Conservation (phyloP, 139 green algal genomes). For the Chlamydomonas asymmetrica region DNA sequence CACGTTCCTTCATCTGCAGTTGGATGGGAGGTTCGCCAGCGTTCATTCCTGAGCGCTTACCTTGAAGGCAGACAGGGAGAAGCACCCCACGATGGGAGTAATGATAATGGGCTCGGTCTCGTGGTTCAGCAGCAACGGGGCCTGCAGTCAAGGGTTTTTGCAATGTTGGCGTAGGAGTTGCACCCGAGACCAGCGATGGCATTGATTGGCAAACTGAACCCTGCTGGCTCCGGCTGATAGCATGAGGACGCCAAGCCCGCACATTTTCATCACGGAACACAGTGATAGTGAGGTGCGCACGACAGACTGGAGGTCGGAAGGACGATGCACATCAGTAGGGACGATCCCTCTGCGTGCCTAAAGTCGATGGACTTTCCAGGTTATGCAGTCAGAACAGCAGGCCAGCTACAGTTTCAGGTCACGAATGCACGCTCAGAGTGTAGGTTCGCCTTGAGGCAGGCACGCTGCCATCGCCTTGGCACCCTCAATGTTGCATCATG, state of each 20-base stretch:
- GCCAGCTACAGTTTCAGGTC: too few relatives aligned
- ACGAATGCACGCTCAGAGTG: background rate
- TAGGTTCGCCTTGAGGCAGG: background rate
- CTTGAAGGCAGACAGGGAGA: conserved; percentile 34
- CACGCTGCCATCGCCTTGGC: background rate
- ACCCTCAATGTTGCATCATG: too few relatives aligned
- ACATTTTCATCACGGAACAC: background rate
- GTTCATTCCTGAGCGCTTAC: background rate
- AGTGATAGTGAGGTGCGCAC: background rate
- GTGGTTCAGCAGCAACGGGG: conserved; percentile 17
- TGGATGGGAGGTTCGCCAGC: background rate
- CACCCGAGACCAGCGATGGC: background rate
- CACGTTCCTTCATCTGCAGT: background rate
- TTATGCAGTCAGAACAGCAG: background rate
- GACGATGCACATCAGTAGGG: too few relatives aligned
- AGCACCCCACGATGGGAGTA: conserved; percentile 14
- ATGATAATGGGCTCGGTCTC: conserved; percentile 13
- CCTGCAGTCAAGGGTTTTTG: background rate
- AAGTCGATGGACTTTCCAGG: too few relatives aligned
- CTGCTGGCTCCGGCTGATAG: background rate
- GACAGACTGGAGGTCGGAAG: background rate
- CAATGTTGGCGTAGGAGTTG: background rate
- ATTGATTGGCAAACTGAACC: background rate
- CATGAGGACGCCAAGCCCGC: background rate
- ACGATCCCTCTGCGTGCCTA: too few relatives aligned